Percentiles rank a stretch among this genome's conserved stretches.
These are phyloP conservation scores for Quambalaria eucalypti DNA, from an alignment of 1,284 basidiomycete genomes.

Conservation along the genomic window DNA sequence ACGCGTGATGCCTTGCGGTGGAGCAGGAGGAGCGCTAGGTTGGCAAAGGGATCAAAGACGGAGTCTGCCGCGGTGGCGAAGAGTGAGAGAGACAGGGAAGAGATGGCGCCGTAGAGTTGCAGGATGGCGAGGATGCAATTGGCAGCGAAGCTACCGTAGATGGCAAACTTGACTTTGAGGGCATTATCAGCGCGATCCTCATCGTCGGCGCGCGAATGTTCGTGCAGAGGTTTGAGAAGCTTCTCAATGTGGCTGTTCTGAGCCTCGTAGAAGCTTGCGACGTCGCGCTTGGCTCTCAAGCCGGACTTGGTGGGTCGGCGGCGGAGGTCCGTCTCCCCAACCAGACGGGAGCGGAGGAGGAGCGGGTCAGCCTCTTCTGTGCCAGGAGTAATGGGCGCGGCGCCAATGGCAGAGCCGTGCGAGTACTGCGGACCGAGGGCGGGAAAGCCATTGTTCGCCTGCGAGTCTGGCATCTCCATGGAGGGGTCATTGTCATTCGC, in stretches of 20 bases:
- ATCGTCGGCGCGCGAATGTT: slow-evolving; percentile 66
- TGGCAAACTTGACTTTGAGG: slow-evolving; percentile 18
- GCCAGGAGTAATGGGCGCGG: slow-evolving; percentile 11
- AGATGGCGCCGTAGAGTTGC: slow-evolving; percentile 66
- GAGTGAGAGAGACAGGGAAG: slow-evolving; percentile 72
- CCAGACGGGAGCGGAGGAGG: slow-evolving; percentile 46
- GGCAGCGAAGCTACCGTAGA: slow-evolving; percentile 25
- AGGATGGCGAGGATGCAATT: slow-evolving; percentile 57
- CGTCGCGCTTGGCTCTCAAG: slow-evolving; percentile 45
- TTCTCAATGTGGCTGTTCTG: slow-evolving; percentile 81
- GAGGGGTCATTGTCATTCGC: not conserved
- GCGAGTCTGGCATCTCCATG: not conserved
- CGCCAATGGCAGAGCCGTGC: not conserved
- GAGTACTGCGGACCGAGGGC: not conserved
- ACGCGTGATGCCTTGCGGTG: slow-evolving; percentile 65
- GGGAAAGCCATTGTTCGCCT: not conserved
- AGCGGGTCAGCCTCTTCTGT: slow-evolving; percentile 48
- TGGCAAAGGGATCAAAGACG: slow-evolving; percentile 80
- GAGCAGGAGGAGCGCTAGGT: slow-evolving; percentile 71
- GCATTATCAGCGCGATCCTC: slow-evolving; percentile 59
- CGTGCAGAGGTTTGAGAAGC: slow-evolving; percentile 78
- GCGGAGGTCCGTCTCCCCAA: slow-evolving; percentile 47
- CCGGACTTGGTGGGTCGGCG: slow-evolving; percentile 32
- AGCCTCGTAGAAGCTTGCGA: slow-evolving; percentile 64
- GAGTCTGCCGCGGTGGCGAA: slow-evolving; percentile 83